Evolutionary conservation across 1,139 yeast genomes (phyloP).

Genomic region (Debaryomyces nepalensis): DNA sequence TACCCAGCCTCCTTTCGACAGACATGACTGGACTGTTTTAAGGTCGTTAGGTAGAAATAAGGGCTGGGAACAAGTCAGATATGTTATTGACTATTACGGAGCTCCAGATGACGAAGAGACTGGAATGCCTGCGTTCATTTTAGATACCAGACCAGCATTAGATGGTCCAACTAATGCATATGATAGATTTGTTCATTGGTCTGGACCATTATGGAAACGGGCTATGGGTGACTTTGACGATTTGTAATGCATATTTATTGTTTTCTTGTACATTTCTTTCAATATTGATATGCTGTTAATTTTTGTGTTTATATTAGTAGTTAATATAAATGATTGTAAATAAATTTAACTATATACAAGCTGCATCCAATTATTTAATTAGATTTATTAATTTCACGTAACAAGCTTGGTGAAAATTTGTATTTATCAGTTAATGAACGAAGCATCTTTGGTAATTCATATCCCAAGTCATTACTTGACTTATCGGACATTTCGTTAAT

Average conservation of each 20-base stretch:
- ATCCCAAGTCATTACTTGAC: slow-evolving; percentile 42
- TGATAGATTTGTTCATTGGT: slow-evolving; percentile 66
- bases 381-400: slow-evolving; percentile 13
- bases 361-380: slow-evolving; percentile 5
- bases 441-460: slow-evolving; percentile 39
- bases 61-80: slow-evolving; percentile 66
- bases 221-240: slow-evolving; percentile 49
- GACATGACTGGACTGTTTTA: slow-evolving; percentile 98
- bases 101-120: slow-evolving; percentile 91
- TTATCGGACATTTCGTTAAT: slow-evolving; percentile 39
- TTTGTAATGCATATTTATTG: slow-evolving; percentile 5
- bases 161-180: slow-evolving; percentile 65
- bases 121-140: slow-evolving; percentile 86
- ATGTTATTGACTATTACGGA: slow-evolving; percentile 91
- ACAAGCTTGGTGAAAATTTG: slow-evolving; percentile 16
- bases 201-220: slow-evolving; percentile 44
- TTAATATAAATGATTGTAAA: slow-evolving; percentile 8
- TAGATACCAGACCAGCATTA: slow-evolving; percentile 95
- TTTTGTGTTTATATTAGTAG: slow-evolving; percentile 2
- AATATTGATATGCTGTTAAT: background rate
- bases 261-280: slow-evolving; percentile 3
- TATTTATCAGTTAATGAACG: slow-evolving; percentile 17
- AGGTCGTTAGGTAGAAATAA: slow-evolving; percentile 57
- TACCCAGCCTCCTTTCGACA: slow-evolving; percentile 88
- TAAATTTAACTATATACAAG: slow-evolving; percentile 16